phyloP scores from a whole-genome alignment of 129 eudicot species.

The Flaveria robusta region DNA sequence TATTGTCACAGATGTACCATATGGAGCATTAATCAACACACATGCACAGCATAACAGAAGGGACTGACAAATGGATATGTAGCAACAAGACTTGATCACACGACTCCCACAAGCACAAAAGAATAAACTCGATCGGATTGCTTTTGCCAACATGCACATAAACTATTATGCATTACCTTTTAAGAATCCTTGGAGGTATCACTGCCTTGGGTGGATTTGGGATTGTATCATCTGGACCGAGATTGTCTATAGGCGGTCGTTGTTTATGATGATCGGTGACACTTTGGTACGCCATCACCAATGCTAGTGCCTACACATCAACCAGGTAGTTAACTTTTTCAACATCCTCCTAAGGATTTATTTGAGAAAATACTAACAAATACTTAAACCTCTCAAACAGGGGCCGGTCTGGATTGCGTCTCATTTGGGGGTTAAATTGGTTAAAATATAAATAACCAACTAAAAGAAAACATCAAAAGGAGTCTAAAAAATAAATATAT shows the following conservation, averaged over 20 bases:
- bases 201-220: slow-evolving; percentile 54
- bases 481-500: too few species aligned
- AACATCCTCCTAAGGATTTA: background rate
- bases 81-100: background rate
- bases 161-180: slow-evolving; percentile 12
- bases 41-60: background rate
- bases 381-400: background rate
- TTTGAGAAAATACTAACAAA: background rate
- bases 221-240: slow-evolving; percentile 60
- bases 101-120: background rate
- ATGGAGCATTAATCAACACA: background rate
- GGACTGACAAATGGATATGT: background rate
- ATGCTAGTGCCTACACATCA: slow-evolving; percentile 66
- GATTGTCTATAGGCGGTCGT: slow-evolving; percentile 71
- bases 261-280: slow-evolving; percentile 78
- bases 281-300: slow-evolving; percentile 79
- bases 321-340: background rate
- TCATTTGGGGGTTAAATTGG: too few species aligned
- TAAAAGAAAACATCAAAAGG: too few species aligned
- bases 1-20: background rate
- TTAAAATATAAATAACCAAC: too few species aligned
- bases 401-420: too few species aligned
- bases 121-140: background rate
- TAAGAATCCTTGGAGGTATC: slow-evolving; percentile 58
- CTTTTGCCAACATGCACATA: background rate